A percentile compares a stretch with the other conserved stretches of the same genome.
These are phyloP conservation scores for Chytriomyces sp. DNA, from an alignment of 192 early-diverging fungal species.

Conservation along the genomic window DNA sequence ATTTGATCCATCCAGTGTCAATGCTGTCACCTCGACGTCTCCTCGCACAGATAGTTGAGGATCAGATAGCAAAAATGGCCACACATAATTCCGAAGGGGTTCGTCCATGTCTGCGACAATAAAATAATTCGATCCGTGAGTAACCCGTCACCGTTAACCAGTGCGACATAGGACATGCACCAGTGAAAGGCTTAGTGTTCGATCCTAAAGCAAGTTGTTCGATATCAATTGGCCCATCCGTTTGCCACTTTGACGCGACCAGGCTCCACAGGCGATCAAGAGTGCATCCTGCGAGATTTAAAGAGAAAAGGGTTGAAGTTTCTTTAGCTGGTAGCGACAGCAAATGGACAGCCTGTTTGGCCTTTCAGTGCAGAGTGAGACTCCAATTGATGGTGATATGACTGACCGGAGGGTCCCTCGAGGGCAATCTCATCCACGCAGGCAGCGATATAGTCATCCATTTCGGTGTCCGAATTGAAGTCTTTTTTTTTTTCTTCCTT, in stretches of 20 bases:
- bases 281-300: conserved; percentile 40
- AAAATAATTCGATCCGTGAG: neutral
- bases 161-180: neutral
- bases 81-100: conserved; percentile 27
- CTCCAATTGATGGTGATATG: neutral
- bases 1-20: too few species aligned
- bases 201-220: conserved; percentile 16
- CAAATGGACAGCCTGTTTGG: too few species aligned
- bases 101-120: conserved; percentile 23
- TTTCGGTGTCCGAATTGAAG: conserved; percentile 3
- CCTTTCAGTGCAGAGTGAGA: too few species aligned
- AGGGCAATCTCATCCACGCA: conserved; percentile 63
- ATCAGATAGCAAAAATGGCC: conserved; percentile 25
- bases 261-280: conserved; percentile 41
- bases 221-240: conserved; percentile 22
- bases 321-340: conserved; percentile 17
- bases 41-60: conserved; percentile 1
- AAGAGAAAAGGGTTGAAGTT: neutral
- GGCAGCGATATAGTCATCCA: conserved; percentile 60
- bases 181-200: neutral
- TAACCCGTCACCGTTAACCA: too few species aligned
- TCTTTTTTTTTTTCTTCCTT: too few species aligned
- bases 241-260: conserved; percentile 46
- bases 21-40: neutral
- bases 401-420: conserved; percentile 59